These are phyloP conservation scores for Penicillium hordei DNA, from an alignment of 2,329 filamentous ascomycete genomes.

Conservation along the genomic window DNA sequence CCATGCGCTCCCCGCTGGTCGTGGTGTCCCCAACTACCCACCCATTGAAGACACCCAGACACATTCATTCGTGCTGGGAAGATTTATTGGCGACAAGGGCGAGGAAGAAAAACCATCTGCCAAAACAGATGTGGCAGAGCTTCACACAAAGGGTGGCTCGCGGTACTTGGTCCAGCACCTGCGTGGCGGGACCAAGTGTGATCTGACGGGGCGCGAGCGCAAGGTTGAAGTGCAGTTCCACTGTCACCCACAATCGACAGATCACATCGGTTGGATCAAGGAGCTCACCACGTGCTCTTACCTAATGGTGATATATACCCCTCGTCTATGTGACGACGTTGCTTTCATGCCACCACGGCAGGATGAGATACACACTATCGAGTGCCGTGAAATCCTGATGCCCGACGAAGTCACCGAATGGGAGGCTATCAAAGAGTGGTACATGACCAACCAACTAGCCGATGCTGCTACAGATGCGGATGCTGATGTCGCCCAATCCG, in stretches of 20 bases:
- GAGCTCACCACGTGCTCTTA: constrained; percentile 89
- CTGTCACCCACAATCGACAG: constrained; percentile 72
- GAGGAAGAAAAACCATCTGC: constrained; percentile 35
- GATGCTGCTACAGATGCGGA: constrained; percentile 26
- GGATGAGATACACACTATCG: constrained; percentile 72
- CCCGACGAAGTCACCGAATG: constrained; percentile 55
- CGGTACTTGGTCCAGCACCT: constrained; percentile 83
- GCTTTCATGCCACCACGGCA: constrained; percentile 81
- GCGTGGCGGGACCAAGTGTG: constrained; percentile 76
- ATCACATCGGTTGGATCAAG: constrained; percentile 89
- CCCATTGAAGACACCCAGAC: constrained; percentile 75
- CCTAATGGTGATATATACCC: constrained; percentile 88
- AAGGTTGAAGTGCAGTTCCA: constrained; percentile 79
- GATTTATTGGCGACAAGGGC: constrained; percentile 42
- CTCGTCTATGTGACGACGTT: constrained; percentile 80
- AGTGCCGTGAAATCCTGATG: constrained; percentile 69
- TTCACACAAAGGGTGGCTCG: constrained; percentile 80
- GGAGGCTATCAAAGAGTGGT: constrained; percentile 41
- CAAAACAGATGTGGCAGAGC: constrained; percentile 55
- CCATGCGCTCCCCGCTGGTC: constrained; percentile 72
- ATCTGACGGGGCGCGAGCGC: constrained; percentile 76
- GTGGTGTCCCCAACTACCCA: constrained; percentile 65
- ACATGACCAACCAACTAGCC: constrained; percentile 33
- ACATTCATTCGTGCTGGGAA: constrained; percentile 74
- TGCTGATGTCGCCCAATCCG: constrained; percentile 12